Conservation (phyloP, 805 yeast genomes). For the Pichia thaimueangensis region DNA sequence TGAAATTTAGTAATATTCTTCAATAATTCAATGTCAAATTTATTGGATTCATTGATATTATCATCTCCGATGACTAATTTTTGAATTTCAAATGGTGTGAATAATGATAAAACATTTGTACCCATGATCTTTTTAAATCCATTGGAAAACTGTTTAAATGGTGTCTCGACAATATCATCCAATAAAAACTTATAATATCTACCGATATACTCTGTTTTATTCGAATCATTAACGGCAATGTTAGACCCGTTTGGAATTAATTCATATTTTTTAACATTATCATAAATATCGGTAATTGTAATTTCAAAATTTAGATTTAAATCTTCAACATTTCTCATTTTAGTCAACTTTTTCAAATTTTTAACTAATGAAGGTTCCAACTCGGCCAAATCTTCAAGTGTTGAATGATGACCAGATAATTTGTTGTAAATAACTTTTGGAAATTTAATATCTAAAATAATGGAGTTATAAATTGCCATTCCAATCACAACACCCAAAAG, state of each 20-base stretch:
- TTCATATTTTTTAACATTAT: constrained; percentile 37
- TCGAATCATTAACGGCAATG: constrained; percentile 49
- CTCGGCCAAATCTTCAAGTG: constrained; percentile 58
- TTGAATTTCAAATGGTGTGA: constrained; percentile 78
- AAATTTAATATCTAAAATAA: constrained; percentile 72
- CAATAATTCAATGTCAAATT: constrained; percentile 59
- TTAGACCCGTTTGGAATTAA: constrained; percentile 54
- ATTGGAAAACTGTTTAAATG: constrained; percentile 50
- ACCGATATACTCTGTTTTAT: constrained; percentile 55
- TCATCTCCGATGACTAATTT: constrained; percentile 73
- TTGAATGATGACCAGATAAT: constrained; percentile 48
- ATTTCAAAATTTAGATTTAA: constrained; percentile 57
- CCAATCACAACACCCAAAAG: constrained; percentile 84
- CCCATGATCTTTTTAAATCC: constrained; percentile 79
- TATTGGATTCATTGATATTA: constrained; percentile 20
- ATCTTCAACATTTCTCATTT: constrained; percentile 39
- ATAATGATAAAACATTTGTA: constrained; percentile 72
- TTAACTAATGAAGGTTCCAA: constrained; percentile 63
- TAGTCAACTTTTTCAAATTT: constrained; percentile 42
- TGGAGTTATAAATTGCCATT: constrained; percentile 84
- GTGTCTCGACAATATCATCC: constrained; percentile 44
- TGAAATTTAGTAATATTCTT: constrained; percentile 67
- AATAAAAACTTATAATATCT: constrained; percentile 57
- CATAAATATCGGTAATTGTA: constrained; percentile 45
- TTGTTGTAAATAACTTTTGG: constrained; percentile 76